Evolutionary conservation across 2,329 filamentous ascomycete species (phyloP).

Genomic region (Trichoderma sp.): DNA sequence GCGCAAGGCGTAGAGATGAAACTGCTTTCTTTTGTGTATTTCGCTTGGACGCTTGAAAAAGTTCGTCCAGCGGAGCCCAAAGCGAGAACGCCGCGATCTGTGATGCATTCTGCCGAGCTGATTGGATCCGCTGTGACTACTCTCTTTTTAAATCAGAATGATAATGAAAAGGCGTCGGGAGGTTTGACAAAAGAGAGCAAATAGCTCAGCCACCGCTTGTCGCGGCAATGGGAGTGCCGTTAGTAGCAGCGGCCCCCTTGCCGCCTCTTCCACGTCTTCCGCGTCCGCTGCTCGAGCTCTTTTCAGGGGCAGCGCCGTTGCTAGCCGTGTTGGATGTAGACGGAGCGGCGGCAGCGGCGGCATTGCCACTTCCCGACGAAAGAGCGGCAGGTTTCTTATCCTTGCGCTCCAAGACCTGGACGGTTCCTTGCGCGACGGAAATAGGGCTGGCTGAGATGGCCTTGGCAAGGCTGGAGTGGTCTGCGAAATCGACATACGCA

Average conservation of each 20-base stretch:
- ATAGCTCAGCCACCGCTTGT: conserved; percentile 23
- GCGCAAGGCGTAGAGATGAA: neutral
- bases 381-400: conserved; percentile 50
- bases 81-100: neutral
- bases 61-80: neutral
- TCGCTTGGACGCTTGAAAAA: neutral
- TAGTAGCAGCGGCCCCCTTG: conserved; percentile 23
- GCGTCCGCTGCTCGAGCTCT: conserved; percentile 32
- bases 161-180: conserved; percentile 3
- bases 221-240: conserved; percentile 16
- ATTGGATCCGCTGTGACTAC: neutral
- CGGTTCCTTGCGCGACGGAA: conserved; percentile 77
- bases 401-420: conserved; percentile 83
- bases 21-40: neutral
- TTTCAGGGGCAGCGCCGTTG: conserved; percentile 29
- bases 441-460: conserved; percentile 82
- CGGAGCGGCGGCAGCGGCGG: conserved; percentile 23
- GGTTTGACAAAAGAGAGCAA: neutral
- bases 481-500: conserved; percentile 86
- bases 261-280: conserved; percentile 38
- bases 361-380: conserved; percentile 23
- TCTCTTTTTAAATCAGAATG: neutral
- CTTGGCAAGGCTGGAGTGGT: conserved; percentile 70
- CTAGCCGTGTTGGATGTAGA: conserved; percentile 23
- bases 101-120: neutral